Conservation (phyloP, 179 eudicot species). For the Heliamphora pulchella region DNA sequence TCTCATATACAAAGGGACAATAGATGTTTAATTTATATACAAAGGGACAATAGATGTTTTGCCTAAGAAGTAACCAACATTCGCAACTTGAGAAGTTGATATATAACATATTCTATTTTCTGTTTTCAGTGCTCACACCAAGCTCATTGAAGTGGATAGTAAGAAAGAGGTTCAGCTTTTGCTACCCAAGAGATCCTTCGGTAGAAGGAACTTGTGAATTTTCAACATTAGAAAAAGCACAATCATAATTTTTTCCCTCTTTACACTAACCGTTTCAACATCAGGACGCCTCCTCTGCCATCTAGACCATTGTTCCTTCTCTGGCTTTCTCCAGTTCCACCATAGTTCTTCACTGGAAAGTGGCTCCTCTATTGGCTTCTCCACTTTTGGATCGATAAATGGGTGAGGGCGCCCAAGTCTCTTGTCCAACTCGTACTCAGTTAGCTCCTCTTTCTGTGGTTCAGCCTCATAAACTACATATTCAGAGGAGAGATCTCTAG, state of each 20-base stretch:
- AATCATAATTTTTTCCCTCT: constrained; percentile 11
- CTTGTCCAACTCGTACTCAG: constrained; percentile 77
- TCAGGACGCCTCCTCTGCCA: constrained; percentile 94
- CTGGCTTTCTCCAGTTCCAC: constrained; percentile 99
- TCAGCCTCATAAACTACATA: constrained; percentile 71
- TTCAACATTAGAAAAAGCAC: constrained; percentile 4
- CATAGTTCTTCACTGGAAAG: constrained; percentile 89
- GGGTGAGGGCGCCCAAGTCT: constrained; percentile 80
- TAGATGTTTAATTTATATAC: no score
- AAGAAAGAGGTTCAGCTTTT: background rate
- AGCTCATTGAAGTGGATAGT: background rate
- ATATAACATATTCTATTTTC: background rate
- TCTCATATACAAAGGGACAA: no score
- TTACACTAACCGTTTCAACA: constrained; percentile 84
- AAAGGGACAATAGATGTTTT: no score
- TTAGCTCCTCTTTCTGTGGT: constrained; percentile 49
- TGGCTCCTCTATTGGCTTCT: constrained; percentile 57
- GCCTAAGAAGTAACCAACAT: background rate
- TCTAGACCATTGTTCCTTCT: constrained; percentile 84
- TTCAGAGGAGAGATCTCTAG: constrained; percentile 51
- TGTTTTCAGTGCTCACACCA: background rate
- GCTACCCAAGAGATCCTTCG: constrained; percentile 1
- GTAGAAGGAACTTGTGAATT: background rate
- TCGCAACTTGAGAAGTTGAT: background rate
- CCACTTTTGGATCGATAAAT: constrained; percentile 69